Conservation (phyloP, 768 basidiomycete genomes). For the Leccinum uliginosum region DNA sequence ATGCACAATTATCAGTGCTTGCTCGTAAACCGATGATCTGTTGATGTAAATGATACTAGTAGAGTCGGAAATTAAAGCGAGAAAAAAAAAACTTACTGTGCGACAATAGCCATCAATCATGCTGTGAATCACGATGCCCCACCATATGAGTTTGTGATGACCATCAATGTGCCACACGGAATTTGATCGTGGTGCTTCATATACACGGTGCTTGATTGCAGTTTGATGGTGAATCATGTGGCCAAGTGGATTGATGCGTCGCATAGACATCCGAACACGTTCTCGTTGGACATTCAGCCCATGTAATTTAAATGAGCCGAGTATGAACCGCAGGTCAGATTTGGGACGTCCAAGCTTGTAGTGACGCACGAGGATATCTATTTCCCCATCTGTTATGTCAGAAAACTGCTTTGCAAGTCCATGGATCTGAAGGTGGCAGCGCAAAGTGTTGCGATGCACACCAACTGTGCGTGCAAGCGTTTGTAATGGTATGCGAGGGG, state of each 20-base stretch:
- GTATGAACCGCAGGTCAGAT: conserved; percentile 19
- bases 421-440: too few species aligned
- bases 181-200: conserved; percentile 10
- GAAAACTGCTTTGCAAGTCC: too few species aligned
- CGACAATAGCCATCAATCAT: conserved; percentile 27
- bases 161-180: conserved; percentile 24
- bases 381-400: conserved; percentile 8
- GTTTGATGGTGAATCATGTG: not conserved
- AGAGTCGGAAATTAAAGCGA: too few species aligned
- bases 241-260: conserved; percentile 8
- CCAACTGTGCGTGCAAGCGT: too few species aligned
- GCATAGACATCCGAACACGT: conserved; percentile 4
- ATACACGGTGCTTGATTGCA: not conserved
- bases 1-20: conserved; percentile 23
- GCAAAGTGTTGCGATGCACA: too few species aligned
- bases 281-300: conserved; percentile 14
- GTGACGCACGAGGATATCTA: conserved; percentile 12
- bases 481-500: too few species aligned
- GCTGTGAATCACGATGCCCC: conserved; percentile 24
- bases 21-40: conserved; percentile 10
- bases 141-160: conserved; percentile 24
- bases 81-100: conserved; percentile 1
- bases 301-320: conserved; percentile 9
- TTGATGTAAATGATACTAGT: too few species aligned
- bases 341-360: conserved; percentile 12